Evolutionary conservation across 306 rosid genomes (phyloP), one percentile per base, ranked within the genome.

Genomic region (Sechiopsis laciniata): DNA sequence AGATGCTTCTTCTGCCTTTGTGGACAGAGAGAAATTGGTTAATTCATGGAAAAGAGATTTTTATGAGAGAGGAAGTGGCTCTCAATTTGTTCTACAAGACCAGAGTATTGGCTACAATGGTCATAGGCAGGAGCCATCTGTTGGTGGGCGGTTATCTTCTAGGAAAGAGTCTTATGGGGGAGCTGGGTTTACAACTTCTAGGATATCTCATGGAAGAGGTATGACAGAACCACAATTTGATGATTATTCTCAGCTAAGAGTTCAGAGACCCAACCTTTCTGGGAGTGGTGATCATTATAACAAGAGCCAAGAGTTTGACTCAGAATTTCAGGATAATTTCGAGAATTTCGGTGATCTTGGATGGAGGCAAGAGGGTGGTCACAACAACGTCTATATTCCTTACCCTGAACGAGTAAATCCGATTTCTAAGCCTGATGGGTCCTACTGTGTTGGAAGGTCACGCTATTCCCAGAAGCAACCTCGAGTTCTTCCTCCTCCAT

Each of bases 401-500:
- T 87, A 87, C 61, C 80, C 90, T 10, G 97, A 93, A 35, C 87
- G 85, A 19, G 53, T 79, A 2, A 85, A 80, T 79, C 84, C 84
- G 22, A 90, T 78, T 72, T 76, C 92, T 73, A 97, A 94, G 80
- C 74, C 90, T 55, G 92, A 83, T 76, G 91, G 94, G 64, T 77
- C 90, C 66, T 90, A 82, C 81, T 81, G 86, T 64, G 66, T 86
- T 83, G 88, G 94, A 65, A 87, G 97, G 85, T 86, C 96, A 58
- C 85, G 97, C 17, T 87, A 87, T 80, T 78, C 97, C 56, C 71
- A 80, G 71, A 87, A 92, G 84, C 97, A 94, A 84, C 98, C 98
- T 59, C 94, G 97, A 48, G 98, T 94, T 82, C 92, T 86, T 20
- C 98, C 98, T 65, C 98, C 98, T 32, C 97, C 97, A 10, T 76